phyloP scores from a whole-genome alignment of 179 eudicot genomes.

The Silene vulgaris region DNA sequence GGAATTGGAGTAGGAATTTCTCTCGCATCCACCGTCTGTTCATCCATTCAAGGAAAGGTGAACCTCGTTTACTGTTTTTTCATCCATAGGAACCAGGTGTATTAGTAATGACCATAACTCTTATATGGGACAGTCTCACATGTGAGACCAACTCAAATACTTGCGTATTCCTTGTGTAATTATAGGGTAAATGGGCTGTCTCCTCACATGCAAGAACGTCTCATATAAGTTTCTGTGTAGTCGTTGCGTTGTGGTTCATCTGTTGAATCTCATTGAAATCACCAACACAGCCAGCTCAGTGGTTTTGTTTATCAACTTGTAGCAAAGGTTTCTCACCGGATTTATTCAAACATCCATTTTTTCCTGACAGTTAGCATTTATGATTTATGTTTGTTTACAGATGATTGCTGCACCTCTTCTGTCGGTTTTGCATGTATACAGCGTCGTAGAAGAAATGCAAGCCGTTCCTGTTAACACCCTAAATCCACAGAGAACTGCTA shows the following conservation, averaged over 20 bases:
- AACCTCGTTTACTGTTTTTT: background rate
- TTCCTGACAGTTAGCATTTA: background rate
- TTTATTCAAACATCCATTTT: background rate
- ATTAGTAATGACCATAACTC: background rate
- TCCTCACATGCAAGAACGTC: too few relatives aligned
- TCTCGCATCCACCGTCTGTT: conserved; percentile 83
- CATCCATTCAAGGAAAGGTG: conserved; percentile 94
- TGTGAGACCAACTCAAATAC: too few relatives aligned
- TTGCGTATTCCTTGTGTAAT: too few relatives aligned
- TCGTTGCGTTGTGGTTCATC: background rate
- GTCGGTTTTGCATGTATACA: conserved; percentile 58
- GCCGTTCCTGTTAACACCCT: conserved; percentile 89
- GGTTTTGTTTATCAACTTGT: background rate
- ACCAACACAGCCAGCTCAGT: background rate
- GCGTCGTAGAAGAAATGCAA: conserved; percentile 88
- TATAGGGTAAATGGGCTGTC: too few relatives aligned
- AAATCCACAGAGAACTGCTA: conserved; percentile 93
- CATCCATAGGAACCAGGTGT: background rate
- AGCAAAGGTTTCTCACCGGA: background rate
- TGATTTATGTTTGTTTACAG: conserved; percentile 34
- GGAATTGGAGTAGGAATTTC: conserved; percentile 90
- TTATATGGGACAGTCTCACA: too few relatives aligned
- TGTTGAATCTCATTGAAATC: background rate
- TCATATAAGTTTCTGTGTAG: background rate
- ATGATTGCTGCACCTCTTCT: conserved; percentile 77